Conservation (phyloP, 75 land plant species). For the Picea glauca region DNA sequence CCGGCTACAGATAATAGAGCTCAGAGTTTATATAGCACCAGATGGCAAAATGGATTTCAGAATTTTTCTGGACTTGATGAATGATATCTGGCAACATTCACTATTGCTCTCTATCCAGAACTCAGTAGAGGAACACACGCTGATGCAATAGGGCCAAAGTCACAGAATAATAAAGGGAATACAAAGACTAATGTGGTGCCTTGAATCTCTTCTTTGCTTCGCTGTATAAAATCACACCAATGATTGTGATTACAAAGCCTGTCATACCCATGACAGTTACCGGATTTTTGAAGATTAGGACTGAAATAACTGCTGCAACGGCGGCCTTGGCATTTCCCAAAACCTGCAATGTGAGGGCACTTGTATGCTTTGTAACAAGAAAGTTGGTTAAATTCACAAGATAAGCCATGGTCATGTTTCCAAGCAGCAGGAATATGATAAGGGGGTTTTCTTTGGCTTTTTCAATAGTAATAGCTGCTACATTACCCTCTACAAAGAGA, state of each 20-base stretch:
- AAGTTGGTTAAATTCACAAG: constrained; percentile 82
- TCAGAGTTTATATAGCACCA: background rate
- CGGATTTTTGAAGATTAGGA: constrained; percentile 79
- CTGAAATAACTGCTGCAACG: constrained; percentile 79
- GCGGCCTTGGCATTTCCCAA: constrained; percentile 94
- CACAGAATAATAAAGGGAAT: background rate
- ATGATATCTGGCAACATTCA: background rate
- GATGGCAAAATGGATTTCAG: background rate
- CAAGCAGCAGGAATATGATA: constrained; percentile 52
- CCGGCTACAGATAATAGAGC: background rate
- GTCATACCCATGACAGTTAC: constrained; percentile 83
- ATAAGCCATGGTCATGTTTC: constrained; percentile 82
- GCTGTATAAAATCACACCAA: constrained; percentile 86
- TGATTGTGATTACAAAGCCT: constrained; percentile 70
- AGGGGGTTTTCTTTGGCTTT: constrained; percentile 36
- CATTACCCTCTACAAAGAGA: constrained; percentile 60
- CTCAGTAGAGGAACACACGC: background rate
- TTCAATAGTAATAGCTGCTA: constrained; percentile 37
- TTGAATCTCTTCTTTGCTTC: constrained; percentile 84
- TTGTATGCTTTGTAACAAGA: constrained; percentile 88
- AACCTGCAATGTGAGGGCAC: constrained; percentile 84
- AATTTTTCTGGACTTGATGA: too few species aligned
- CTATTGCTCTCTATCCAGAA: background rate
- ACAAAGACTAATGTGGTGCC: constrained; percentile 7
- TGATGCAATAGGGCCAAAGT: background rate